Conservation (phyloP, 169 alveolate species). For the Plasmodium gonderi region DNA sequence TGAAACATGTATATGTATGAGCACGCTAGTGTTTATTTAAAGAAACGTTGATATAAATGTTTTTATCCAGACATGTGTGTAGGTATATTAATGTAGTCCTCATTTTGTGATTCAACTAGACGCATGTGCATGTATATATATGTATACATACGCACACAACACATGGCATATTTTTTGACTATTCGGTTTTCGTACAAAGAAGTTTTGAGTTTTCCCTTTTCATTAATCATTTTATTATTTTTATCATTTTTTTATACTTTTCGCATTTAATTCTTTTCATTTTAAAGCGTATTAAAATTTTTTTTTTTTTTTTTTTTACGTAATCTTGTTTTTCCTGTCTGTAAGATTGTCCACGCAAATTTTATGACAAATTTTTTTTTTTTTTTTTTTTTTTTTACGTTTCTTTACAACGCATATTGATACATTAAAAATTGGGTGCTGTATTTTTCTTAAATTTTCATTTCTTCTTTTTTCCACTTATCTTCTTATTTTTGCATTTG, state of each 20-base stretch:
- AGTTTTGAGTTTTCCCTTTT: too few relatives aligned
- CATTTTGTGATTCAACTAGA: neutral
- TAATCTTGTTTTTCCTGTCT: neutral
- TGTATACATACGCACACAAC: neutral
- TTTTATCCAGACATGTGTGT: neutral
- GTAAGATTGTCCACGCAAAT: neutral
- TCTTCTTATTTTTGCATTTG: neutral
- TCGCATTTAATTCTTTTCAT: neutral
- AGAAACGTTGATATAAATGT: neutral
- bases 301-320: neutral
- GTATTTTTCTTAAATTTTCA: neutral
- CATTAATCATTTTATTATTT: neutral
- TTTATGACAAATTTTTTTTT: neutral
- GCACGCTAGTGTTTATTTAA: neutral
- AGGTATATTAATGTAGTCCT: neutral
- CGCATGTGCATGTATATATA: neutral
- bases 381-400: neutral
- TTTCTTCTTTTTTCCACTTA: neutral
- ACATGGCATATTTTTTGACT: too few relatives aligned
- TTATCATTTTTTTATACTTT: neutral
- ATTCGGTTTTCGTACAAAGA: neutral
- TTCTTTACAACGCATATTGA: neutral
- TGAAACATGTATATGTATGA: neutral
- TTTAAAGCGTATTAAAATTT: neutral
- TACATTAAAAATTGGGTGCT: neutral